These are phyloP conservation scores for Arachis hypogaea DNA, from an alignment of 306 rosid species.

Conservation along the genomic window DNA sequence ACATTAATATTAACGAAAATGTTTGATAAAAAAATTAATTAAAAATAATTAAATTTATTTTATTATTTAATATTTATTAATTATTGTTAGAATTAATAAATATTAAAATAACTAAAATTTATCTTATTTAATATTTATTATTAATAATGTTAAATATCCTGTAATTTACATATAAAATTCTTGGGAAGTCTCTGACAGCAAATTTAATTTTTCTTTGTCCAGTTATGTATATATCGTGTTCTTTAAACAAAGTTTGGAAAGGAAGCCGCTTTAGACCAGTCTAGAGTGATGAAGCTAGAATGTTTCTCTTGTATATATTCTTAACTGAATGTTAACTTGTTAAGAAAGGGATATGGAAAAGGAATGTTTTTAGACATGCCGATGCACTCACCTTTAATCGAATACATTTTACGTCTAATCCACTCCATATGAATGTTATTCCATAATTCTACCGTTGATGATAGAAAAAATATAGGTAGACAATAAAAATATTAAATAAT, in stretches of 20 bases:
- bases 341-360: not conserved
- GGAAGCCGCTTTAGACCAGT: not conserved
- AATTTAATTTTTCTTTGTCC: not conserved
- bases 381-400: not conserved
- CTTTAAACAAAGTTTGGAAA: not conserved
- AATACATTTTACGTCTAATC: not conserved
- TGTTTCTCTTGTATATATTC: not conserved
- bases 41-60: too few species aligned
- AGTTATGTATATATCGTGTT: not conserved
- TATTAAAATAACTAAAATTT: too few species aligned
- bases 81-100: too few species aligned
- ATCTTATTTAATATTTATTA: too few species aligned
- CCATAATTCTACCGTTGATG: not conserved
- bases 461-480: too few species aligned
- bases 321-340: not conserved
- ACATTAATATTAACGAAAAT: too few species aligned
- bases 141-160: not conserved
- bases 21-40: too few species aligned
- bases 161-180: not conserved
- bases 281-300: not conserved
- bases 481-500: too few species aligned
- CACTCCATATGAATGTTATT: slow-evolving; percentile 1
- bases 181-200: not conserved
- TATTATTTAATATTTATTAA: too few species aligned
- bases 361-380: not conserved